These are phyloP conservation scores for Grigorovia transvaalensis DNA, from an alignment of 805 yeast species.

Conservation along the genomic window DNA sequence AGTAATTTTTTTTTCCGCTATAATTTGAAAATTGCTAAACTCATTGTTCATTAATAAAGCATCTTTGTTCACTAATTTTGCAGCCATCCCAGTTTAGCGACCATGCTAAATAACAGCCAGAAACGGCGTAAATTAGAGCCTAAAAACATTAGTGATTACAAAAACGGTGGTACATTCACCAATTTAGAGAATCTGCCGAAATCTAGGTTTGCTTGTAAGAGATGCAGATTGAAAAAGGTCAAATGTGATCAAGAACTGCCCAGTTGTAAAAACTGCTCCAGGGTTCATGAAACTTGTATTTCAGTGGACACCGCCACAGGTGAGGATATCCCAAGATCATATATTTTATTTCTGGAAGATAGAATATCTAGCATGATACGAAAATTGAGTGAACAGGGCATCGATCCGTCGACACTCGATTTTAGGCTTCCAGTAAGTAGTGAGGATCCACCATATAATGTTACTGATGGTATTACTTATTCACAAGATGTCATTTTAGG, in stretches of 20 bases:
- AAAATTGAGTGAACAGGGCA: conserved; percentile 36
- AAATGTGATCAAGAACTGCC: conserved; percentile 54
- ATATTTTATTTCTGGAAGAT: conserved; percentile 62
- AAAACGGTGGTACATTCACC: background rate
- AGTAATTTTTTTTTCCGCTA: background rate
- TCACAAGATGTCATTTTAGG: conserved; percentile 18
- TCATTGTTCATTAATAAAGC: background rate
- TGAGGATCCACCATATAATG: conserved; percentile 20
- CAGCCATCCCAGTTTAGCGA: background rate
- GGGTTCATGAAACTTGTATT: conserved; percentile 62
- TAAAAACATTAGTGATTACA: background rate
- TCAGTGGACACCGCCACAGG: conserved; percentile 86
- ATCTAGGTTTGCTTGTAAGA: conserved; percentile 72
- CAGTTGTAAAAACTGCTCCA: conserved; percentile 44
- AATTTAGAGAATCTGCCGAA: conserved; percentile 34
- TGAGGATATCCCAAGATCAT: conserved; percentile 72
- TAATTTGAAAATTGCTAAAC: background rate
- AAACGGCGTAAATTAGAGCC: background rate
- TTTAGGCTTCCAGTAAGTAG: conserved; percentile 23
- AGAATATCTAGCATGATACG: conserved; percentile 47
- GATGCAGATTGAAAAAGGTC: conserved; percentile 63
- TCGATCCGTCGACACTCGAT: conserved; percentile 24
- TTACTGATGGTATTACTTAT: conserved; percentile 3
- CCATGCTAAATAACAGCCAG: background rate
- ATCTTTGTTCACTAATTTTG: background rate